Percentiles rank a stretch among this genome's conserved stretches.
phyloP scores from a whole-genome alignment of 345 rosid species.

The Capsella bursapastoris region DNA sequence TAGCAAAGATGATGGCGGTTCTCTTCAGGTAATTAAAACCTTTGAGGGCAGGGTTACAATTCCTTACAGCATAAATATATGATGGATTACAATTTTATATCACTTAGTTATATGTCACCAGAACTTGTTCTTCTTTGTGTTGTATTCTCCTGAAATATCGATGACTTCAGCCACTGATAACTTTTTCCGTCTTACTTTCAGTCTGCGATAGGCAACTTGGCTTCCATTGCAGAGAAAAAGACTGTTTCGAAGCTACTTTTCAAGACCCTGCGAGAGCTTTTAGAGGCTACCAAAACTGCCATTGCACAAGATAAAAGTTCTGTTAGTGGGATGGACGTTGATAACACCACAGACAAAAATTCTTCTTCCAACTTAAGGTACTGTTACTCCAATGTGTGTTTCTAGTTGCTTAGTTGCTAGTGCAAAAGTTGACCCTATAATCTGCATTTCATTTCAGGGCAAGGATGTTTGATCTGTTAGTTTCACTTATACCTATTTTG shows the following conservation, averaged over 20 bases:
- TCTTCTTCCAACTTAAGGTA: constrained; percentile 62
- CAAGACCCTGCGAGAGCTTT: constrained; percentile 72
- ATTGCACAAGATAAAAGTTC: constrained; percentile 57
- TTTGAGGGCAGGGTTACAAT: constrained; percentile 5
- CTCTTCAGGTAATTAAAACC: constrained; percentile 67
- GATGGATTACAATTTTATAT: constrained; percentile 1
- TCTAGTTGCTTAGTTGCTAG: constrained; percentile 12
- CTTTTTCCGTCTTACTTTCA: constrained; percentile 45
- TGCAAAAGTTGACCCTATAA: constrained; percentile 18
- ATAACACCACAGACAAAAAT: constrained; percentile 51
- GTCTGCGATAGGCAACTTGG: constrained; percentile 77
- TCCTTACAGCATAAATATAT: constrained; percentile 14
- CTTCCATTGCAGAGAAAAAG: constrained; percentile 76
- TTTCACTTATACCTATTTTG: constrained; percentile 84
- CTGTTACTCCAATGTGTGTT: constrained; percentile 2
- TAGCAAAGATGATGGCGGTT: constrained; percentile 83
- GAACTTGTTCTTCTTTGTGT: constrained; percentile 5
- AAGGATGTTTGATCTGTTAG: constrained; percentile 74
- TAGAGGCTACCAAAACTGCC: constrained; percentile 62
- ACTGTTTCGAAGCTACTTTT: constrained; percentile 57
- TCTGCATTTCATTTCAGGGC: constrained; percentile 62
- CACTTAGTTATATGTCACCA: neutral
- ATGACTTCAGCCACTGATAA: neutral
- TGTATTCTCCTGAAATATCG: constrained; percentile 13
- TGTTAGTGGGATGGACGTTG: constrained; percentile 60